Conservation (phyloP, 2,329 filamentous ascomycete species). For the Fusarium newnesense region DNA sequence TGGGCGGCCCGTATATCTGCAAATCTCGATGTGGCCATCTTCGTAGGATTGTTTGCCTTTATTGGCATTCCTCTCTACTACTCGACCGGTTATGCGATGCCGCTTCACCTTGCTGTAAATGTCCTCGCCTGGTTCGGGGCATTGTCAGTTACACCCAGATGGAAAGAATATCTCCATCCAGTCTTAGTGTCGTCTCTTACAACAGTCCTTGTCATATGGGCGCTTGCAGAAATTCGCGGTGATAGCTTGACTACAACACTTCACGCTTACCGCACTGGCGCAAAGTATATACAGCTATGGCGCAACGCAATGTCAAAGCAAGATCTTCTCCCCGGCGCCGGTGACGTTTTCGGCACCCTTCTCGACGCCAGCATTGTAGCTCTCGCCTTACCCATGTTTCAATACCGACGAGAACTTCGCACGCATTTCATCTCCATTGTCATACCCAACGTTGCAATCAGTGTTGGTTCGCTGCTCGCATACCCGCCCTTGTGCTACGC, state of each 20-base stretch:
- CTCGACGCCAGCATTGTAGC: slow-evolving; percentile 69
- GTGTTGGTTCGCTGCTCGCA: slow-evolving; percentile 64
- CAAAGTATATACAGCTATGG: slow-evolving; percentile 65
- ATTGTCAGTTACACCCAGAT: slow-evolving; percentile 58
- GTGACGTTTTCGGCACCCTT: slow-evolving; percentile 64
- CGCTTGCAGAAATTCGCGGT: slow-evolving; percentile 59
- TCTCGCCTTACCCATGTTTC: slow-evolving; percentile 70
- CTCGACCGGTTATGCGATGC: slow-evolving; percentile 61
- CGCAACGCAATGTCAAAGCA: slow-evolving; percentile 42
- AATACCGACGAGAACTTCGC: slow-evolving; percentile 66
- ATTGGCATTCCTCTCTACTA: slow-evolving; percentile 67
- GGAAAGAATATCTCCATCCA: slow-evolving; percentile 65
- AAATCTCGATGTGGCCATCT: slow-evolving; percentile 59
- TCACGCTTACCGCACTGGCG: slow-evolving; percentile 60
- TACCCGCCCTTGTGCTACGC: slow-evolving; percentile 66
- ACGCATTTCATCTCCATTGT: slow-evolving; percentile 65
- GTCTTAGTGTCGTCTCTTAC: slow-evolving; percentile 65
- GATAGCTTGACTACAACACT: slow-evolving; percentile 55
- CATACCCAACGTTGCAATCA: slow-evolving; percentile 62
- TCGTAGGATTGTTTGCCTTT: slow-evolving; percentile 57
- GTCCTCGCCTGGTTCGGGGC: slow-evolving; percentile 64
- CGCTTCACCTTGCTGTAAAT: slow-evolving; percentile 58
- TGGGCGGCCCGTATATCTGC: slow-evolving; percentile 61
- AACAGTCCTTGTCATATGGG: slow-evolving; percentile 64
- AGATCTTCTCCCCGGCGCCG: slow-evolving; percentile 59